Conservation (phyloP, 768 basidiomycete genomes). For the Rubroboletus pulcherrimus region DNA sequence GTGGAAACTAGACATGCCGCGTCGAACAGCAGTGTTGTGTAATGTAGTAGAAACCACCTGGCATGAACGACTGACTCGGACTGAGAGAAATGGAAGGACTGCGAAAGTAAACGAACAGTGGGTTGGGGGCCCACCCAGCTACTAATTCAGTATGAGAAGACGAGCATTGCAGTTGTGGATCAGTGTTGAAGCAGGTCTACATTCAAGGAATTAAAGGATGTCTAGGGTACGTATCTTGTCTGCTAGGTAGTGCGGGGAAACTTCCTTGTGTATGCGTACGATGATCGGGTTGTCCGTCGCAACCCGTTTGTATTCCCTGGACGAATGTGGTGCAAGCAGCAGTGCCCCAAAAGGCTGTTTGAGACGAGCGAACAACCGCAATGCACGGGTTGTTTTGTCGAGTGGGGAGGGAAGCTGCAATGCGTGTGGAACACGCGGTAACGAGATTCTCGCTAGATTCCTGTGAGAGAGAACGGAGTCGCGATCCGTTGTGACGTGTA, state of each 20-base stretch:
- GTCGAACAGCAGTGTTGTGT: too few species aligned
- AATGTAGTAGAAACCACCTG: too few species aligned
- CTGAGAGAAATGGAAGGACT: too few species aligned
- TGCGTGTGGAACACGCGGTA: neutral
- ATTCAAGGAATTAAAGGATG: conserved; percentile 3
- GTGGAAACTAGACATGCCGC: too few species aligned
- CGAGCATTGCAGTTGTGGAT: neutral
- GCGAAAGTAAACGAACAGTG: neutral
- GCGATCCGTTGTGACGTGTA: neutral
- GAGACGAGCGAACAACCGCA: conserved; percentile 12
- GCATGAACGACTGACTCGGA: too few species aligned
- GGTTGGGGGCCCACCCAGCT: neutral
- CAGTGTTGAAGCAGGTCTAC: neutral
- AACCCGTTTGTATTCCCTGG: conserved; percentile 16
- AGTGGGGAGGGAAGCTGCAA: conserved; percentile 12
- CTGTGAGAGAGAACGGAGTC: neutral
- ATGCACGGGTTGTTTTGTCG: conserved; percentile 12
- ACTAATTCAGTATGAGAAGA: neutral
- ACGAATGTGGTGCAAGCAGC: conserved; percentile 7
- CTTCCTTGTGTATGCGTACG: conserved; percentile 9
- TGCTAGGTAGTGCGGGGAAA: conserved; percentile 1
- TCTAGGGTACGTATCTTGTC: conserved; percentile 17
- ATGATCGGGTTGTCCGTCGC: conserved; percentile 16
- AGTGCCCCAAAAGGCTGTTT: conserved; percentile 17
- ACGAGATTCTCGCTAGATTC: neutral